These are phyloP conservation scores for Teratosphaeriaceae sp. DNA, from an alignment of 2,329 filamentous ascomycete genomes.

Conservation along the genomic window DNA sequence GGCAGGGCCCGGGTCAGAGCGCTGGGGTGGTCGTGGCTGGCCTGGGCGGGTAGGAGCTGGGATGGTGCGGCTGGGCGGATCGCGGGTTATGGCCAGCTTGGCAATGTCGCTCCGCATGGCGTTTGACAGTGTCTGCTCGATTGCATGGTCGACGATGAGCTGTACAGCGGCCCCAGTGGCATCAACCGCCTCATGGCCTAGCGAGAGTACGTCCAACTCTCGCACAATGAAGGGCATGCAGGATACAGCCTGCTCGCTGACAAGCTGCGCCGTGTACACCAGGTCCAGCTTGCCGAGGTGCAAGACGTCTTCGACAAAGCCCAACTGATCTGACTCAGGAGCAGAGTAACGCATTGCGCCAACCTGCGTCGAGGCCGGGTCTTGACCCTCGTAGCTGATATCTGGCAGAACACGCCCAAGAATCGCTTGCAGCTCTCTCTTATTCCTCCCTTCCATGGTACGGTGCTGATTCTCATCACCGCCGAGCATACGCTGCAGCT, in stretches of 20 bases:
- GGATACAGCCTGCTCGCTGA: conserved; percentile 26
- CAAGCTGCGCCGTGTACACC: conserved; percentile 27
- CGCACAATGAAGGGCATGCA: conserved; percentile 8
- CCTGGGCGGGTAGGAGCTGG: conserved; percentile 16
- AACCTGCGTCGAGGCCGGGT: background rate
- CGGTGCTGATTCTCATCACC: background rate
- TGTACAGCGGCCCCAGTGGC: conserved; percentile 1
- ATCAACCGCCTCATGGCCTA: background rate
- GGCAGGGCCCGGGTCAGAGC: conserved; percentile 27
- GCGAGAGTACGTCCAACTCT: background rate
- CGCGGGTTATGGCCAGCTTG: conserved; percentile 21
- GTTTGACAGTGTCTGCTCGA: conserved; percentile 12
- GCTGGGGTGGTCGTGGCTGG: conserved; percentile 26
- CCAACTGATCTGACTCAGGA: background rate
- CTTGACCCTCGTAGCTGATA: background rate
- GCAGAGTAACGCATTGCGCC: background rate
- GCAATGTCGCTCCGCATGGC: conserved; percentile 18
- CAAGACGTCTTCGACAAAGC: conserved; percentile 11
- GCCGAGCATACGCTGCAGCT: background rate
- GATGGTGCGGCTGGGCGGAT: conserved; percentile 13
- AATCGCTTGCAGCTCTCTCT: background rate
- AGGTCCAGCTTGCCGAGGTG: conserved; percentile 24
- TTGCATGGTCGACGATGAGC: conserved; percentile 2
- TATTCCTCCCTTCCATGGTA: background rate
- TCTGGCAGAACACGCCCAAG: background rate